These are phyloP conservation scores for Helichrysum umbraculigerum DNA, from an alignment of 129 eudicot genomes.

Conservation along the genomic window DNA sequence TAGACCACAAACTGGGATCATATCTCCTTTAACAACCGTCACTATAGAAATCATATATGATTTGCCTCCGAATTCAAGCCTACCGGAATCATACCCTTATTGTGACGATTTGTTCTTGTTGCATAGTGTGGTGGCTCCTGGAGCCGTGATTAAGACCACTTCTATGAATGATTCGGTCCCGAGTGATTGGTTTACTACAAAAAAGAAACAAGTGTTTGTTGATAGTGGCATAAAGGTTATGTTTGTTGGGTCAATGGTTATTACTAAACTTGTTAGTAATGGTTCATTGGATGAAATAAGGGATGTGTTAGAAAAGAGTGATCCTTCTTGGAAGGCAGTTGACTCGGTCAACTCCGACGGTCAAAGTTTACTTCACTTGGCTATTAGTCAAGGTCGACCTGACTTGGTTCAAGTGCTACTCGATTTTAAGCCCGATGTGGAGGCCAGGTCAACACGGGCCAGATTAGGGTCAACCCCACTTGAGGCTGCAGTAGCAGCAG, in stretches of 20 bases:
- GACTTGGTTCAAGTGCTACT: constrained; percentile 65
- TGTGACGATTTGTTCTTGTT: constrained; percentile 56
- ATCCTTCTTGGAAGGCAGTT: constrained; percentile 58
- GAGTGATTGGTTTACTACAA: constrained; percentile 73
- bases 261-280: constrained; percentile 48
- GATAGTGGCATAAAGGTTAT: constrained; percentile 67
- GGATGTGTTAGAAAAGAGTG: constrained; percentile 67
- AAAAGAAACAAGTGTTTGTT: constrained; percentile 68
- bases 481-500: constrained; percentile 64
- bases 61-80: constrained; percentile 33
- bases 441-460: constrained; percentile 35
- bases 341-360: constrained; percentile 61
- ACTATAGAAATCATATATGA: constrained; percentile 52
- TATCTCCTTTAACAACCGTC: constrained; percentile 50
- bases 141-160: constrained; percentile 53
- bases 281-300: constrained; percentile 63
- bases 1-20: constrained; percentile 69
- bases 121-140: constrained; percentile 81
- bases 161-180: constrained; percentile 51
- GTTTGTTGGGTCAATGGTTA: constrained; percentile 61
- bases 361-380: constrained; percentile 65
- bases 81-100: constrained; percentile 60
- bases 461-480: constrained; percentile 55
- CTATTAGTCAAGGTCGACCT: constrained; percentile 51
- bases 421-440: constrained; percentile 59